Percentiles rank a stretch among this genome's conserved stretches.
phyloP scores from a whole-genome alignment of 139 green algal genomes.

The Pleodorina starrii region DNA sequence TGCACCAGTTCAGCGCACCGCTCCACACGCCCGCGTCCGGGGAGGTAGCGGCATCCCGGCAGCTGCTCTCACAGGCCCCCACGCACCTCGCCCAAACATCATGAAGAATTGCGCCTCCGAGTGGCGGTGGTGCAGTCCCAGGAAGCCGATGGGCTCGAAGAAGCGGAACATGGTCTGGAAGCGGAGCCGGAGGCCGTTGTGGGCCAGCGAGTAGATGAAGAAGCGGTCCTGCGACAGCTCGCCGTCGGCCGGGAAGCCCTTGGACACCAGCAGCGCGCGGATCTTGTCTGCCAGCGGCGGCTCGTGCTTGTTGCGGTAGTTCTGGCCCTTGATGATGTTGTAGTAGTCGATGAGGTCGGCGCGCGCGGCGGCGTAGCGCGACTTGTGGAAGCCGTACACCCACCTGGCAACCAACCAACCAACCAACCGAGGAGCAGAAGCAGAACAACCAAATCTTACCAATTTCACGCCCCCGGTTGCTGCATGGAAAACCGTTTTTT shows the following conservation, averaged over 20 bases:
- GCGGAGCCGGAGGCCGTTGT: neutral
- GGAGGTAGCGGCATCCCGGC: too few species aligned
- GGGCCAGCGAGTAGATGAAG: neutral
- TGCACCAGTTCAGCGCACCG: too few species aligned
- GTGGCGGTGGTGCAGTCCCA: neutral
- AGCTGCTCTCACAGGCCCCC: too few species aligned
- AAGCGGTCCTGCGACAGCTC: slow-evolving; percentile 5
- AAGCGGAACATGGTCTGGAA: neutral
- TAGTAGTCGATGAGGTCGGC: neutral
- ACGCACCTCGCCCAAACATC: neutral
- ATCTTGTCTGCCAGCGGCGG: neutral
- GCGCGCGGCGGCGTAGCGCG: neutral
- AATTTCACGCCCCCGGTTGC: too few species aligned
- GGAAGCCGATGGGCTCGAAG: neutral
- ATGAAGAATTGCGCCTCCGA: neutral
- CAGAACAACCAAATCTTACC: too few species aligned
- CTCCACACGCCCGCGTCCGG: too few species aligned
- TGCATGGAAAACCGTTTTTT: too few species aligned
- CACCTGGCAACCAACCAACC: too few species aligned
- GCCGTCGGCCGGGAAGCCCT: neutral
- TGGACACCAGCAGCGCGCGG: neutral
- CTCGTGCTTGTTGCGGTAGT: neutral
- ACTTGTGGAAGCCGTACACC: neutral
- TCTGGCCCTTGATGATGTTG: neutral
- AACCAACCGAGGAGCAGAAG: too few species aligned